A percentile compares a stretch with the other conserved stretches of the same genome.
Conservation (phyloP, 192 early-diverging fungal genomes). For the Coemansia pectinata region DNA sequence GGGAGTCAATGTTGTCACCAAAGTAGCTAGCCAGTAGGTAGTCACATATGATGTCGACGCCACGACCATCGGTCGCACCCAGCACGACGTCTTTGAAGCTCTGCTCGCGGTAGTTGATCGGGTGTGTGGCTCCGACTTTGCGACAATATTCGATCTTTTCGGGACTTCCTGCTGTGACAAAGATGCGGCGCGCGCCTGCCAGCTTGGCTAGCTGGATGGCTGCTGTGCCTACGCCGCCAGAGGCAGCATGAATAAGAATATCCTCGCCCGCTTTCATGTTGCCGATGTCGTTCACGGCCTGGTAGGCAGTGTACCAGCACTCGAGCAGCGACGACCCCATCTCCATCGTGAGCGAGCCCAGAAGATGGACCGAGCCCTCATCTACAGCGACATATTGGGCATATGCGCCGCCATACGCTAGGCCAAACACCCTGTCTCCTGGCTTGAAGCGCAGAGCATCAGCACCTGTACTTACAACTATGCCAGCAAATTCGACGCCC, state of each 20-base stretch:
- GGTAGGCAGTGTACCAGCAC: conserved; percentile 78
- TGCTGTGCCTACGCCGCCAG: conserved; percentile 72
- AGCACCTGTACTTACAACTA: conserved; percentile 55
- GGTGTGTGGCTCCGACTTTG: conserved; percentile 68
- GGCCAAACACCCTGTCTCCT: conserved; percentile 73
- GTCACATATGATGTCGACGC: conserved; percentile 75
- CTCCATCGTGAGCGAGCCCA: conserved; percentile 57
- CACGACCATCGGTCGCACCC: conserved; percentile 60
- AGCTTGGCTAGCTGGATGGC: conserved; percentile 79
- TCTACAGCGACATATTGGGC: conserved; percentile 71
- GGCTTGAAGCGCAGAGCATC: conserved; percentile 55
- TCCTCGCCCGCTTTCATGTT: conserved; percentile 61
- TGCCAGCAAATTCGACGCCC: conserved; percentile 75
- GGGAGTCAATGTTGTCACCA: conserved; percentile 48
- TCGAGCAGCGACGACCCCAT: conserved; percentile 75
- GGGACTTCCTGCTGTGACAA: conserved; percentile 68
- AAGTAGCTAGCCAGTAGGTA: conserved; percentile 67
- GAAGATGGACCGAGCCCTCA: conserved; percentile 59
- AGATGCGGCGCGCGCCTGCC: conserved; percentile 61
- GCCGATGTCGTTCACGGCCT: conserved; percentile 66
- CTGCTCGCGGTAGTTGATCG: conserved; percentile 74
- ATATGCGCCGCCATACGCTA: conserved; percentile 76
- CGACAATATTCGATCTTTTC: conserved; percentile 70
- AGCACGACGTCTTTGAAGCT: conserved; percentile 62
- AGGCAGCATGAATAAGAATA: conserved; percentile 79